Evolutionary conservation across 306 rosid species (phyloP), one percentile per base, ranked within the genome.

Genomic region (Potentilla sterilis): DNA sequence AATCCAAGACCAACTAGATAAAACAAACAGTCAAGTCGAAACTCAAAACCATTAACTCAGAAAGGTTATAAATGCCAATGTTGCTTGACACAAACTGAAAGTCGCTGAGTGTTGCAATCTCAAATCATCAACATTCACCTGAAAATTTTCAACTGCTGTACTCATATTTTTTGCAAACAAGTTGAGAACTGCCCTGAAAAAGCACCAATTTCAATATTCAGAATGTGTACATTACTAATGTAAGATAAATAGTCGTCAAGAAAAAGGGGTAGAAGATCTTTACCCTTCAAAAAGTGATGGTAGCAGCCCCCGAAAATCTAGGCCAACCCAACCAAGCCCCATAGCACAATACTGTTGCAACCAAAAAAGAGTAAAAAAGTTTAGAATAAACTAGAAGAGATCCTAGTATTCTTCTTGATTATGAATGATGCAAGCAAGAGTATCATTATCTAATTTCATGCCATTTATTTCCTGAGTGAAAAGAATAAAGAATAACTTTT

Each of bases 281-380:
- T 86, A 96, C 99, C 90, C 97, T 87, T 92, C 99, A 83, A 96
- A 96, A 61, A 96, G 98, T 67, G 99, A 79, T 67, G 99, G 98
- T 73, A 96, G 97, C 86, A 96, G 79, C 69, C 98, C 92, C 73
- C 99, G 97, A 78, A 90, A 96, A 84, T 96, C 99, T 65, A 96
- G 86, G 75, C 99, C 99, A 79, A 96, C 99, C 99, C 99, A 92
- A 81, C 99, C 99, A 86, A 96, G 98, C 75, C 99, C 99, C 97
- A 92, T 89, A 41, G 99, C 97, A 88, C 99, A 96, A 77, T 92
- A 96, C 99, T 96, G 97, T 73, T 35, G 57, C 42, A 63, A 80
- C 11, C 0, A 74, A 87, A 52, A 77, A 55, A 28, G 46, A 79
- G 28, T 28, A 28, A 63, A 68, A 34, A 75, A 72, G 32, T 75